A percentile compares a stretch with the other conserved stretches of the same genome.
phyloP scores from a whole-genome alignment of 73 alveolate genomes.

The Symbiodinium natans region DNA sequence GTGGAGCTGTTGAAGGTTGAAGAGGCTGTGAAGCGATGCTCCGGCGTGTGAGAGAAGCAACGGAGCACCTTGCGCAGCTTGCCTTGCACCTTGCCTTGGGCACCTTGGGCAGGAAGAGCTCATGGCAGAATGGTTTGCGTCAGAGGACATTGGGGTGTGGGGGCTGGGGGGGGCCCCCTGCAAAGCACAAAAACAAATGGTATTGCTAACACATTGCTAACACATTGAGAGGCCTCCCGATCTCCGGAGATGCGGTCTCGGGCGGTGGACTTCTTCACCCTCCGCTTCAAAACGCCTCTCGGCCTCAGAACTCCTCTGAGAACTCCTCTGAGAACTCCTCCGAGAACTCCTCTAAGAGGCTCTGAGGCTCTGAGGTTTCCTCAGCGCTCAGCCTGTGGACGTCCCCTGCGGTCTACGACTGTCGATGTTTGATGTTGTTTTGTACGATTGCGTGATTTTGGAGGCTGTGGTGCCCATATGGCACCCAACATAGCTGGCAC shows the following conservation, averaged over 20 bases:
- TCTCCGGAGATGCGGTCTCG: not conserved
- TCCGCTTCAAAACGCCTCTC: constrained; percentile 51
- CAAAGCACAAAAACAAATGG: too few relatives aligned
- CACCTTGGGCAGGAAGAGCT: constrained; percentile 5
- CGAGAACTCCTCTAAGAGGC: too few relatives aligned
- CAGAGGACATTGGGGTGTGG: too few relatives aligned
- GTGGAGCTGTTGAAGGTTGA: constrained; percentile 65
- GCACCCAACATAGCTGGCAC: constrained; percentile 97
- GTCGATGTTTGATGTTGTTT: too few relatives aligned
- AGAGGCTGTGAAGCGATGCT: too few relatives aligned
- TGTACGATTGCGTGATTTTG: too few relatives aligned
- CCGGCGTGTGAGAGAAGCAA: too few relatives aligned
- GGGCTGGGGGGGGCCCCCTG: too few relatives aligned
- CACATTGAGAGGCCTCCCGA: not conserved
- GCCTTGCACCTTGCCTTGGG: too few relatives aligned
- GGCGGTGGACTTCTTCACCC: constrained; percentile 47
- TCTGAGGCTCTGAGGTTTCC: too few relatives aligned
- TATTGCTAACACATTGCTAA: not conserved
- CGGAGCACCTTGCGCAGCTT: too few relatives aligned
- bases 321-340: not conserved
- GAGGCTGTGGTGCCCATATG: constrained; percentile 99
- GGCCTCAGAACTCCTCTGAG: not conserved
- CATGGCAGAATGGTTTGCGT: constrained; percentile 56
- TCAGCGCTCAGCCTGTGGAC: constrained; percentile 95
- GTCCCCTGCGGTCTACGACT: too few relatives aligned